A percentile compares a stretch with the other conserved stretches of the same genome.
Evolutionary conservation across 2,329 filamentous ascomycete genomes (phyloP).

Genomic region (Scedosporium dehoogii): DNA sequence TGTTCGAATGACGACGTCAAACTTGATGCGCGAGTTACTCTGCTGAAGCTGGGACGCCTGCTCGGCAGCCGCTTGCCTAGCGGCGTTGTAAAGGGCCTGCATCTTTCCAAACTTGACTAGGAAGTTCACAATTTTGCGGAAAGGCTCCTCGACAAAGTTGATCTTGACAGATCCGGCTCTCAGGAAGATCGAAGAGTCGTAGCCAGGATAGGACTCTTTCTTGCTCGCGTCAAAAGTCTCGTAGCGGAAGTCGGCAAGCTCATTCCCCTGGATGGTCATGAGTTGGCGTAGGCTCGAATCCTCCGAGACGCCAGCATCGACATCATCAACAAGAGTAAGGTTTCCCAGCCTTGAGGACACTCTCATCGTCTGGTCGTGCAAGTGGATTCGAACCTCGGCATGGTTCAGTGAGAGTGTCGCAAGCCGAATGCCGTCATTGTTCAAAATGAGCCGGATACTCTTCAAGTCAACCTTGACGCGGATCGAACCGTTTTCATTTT

Average conservation of each 20-base stretch:
- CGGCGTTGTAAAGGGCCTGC: conserved; percentile 97
- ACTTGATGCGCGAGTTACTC: conserved; percentile 81
- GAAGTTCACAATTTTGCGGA: conserved; percentile 96
- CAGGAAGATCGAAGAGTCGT: conserved; percentile 84
- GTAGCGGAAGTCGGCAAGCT: conserved; percentile 93
- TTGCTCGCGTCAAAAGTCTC: conserved; percentile 80
- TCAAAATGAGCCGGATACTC: conserved; percentile 86
- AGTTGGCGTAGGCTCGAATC: conserved; percentile 75
- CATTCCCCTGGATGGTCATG: conserved; percentile 89
- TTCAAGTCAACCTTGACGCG: conserved; percentile 89
- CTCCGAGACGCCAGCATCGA: conserved; percentile 79
- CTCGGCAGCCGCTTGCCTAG: conserved; percentile 84
- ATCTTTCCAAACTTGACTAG: conserved; percentile 98
- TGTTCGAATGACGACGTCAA: conserved; percentile 86
- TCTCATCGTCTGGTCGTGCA: conserved; percentile 77
- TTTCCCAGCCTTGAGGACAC: conserved; percentile 81
- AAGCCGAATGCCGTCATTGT: conserved; percentile 92
- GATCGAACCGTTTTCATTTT: conserved; percentile 56
- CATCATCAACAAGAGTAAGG: conserved; percentile 80
- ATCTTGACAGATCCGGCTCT: conserved; percentile 92
- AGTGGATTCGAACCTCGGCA: conserved; percentile 81
- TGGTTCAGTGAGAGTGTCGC: conserved; percentile 89
- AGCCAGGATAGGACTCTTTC: conserved; percentile 71
- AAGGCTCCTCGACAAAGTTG: conserved; percentile 94
- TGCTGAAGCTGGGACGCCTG: conserved; percentile 92